Conservation (phyloP, 176 grass and related monocot genomes). For the Ensete ventricosum region DNA sequence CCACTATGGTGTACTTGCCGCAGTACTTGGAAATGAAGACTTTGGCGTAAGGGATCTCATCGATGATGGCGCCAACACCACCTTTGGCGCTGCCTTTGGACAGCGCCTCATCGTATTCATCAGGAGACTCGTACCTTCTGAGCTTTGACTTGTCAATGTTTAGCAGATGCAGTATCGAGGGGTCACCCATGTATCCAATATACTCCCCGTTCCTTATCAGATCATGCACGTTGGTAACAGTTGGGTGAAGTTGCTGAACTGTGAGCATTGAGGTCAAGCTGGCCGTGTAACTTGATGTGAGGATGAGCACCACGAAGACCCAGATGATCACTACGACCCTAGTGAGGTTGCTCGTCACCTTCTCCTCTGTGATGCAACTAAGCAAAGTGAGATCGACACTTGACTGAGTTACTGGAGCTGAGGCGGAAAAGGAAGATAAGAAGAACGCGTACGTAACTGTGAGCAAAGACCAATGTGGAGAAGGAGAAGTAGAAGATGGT, state of each 20-base stretch:
- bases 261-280: constrained; percentile 33
- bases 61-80: constrained; percentile 41
- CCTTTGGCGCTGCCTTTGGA: constrained; percentile 27
- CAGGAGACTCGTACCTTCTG: constrained; percentile 2
- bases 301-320: constrained; percentile 25
- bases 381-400: not conserved
- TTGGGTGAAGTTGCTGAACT: not conserved
- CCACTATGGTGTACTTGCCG: constrained; percentile 28
- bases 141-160: constrained; percentile 32
- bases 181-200: constrained; percentile 26
- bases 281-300: constrained; percentile 27
- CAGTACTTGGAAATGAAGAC: constrained; percentile 51
- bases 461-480: constrained; percentile 55
- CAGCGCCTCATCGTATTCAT: constrained; percentile 20
- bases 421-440: not conserved
- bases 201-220: constrained; percentile 18
- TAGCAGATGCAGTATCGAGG: constrained; percentile 25
- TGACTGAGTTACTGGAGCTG: not conserved
- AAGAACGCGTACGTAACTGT: constrained; percentile 16
- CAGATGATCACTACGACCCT: constrained; percentile 20
- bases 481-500: constrained; percentile 60
- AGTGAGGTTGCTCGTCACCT: constrained; percentile 17
- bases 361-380: not conserved
- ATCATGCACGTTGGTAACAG: constrained; percentile 16
- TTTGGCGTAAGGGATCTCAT: constrained; percentile 56